Percentiles rank a stretch among this genome's conserved stretches.
Conservation (phyloP, 1,139 yeast species). For the Tardiomyces depauwii region DNA sequence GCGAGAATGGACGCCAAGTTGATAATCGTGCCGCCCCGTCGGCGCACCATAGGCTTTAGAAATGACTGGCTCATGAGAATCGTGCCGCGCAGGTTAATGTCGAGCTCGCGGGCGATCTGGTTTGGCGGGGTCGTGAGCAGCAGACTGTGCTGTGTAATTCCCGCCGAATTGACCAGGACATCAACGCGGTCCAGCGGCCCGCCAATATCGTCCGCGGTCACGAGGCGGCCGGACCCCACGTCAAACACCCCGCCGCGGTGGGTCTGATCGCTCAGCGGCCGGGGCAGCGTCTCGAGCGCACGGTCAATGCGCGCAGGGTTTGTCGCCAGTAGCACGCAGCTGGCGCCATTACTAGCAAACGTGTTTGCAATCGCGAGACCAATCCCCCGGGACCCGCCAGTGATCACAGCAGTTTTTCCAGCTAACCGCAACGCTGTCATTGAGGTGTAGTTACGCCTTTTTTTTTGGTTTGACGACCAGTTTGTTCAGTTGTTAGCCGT, state of each 20-base stretch:
- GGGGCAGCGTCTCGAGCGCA: conserved; percentile 29
- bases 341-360: conserved; percentile 52
- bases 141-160: conserved; percentile 57
- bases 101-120: conserved; percentile 30
- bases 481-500: no score
- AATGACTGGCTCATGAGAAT: conserved; percentile 45
- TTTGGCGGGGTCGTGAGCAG: conserved; percentile 42
- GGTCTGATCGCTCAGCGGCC: conserved; percentile 21
- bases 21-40: conserved; percentile 32
- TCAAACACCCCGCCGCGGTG: conserved; percentile 48
- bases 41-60: conserved; percentile 38
- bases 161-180: conserved; percentile 71
- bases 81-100: conserved; percentile 53
- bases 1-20: conserved; percentile 72
- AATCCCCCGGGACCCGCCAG: conserved; percentile 84
- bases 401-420: conserved; percentile 26
- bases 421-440: neutral
- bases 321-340: conserved; percentile 52
- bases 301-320: conserved; percentile 29
- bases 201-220: conserved; percentile 13
- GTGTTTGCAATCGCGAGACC: conserved; percentile 56
- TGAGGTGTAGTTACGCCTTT: neutral
- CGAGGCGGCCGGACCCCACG: conserved; percentile 24
- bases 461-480: neutral
- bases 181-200: conserved; percentile 19